Evolutionary conservation across 352 stramenopile genomes (phyloP), one percentile per base, ranked within the genome.

Genomic region (Pythium aquatile): DNA sequence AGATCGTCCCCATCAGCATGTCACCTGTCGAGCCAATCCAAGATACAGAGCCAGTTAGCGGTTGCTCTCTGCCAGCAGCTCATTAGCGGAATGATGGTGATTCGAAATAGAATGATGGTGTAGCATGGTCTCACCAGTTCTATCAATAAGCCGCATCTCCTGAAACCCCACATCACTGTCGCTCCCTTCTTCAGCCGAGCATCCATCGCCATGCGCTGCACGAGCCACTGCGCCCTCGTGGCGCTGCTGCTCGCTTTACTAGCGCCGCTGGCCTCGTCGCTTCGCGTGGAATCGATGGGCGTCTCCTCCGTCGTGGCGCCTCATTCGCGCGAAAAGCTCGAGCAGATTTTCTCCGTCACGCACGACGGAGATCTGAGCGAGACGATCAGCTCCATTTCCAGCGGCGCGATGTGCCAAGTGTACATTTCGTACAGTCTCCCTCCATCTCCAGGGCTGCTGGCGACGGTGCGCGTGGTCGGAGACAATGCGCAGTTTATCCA

Each of bases 381-480:
- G n/a, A 5, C 53, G 2, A 14, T 65, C 16, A 29, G 32, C 9
- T 58, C 37, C 9, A 53, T 65, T 37, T 17, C 33, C 2, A 14
- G 28, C 7, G 20, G n/a, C 16, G 39, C 53, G 4, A 26, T 2
- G 13, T 53, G 35, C n/a, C 49, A 65, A 54, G 37, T 58, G 16
- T 65, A 65, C 48, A 37, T 65, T 3, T 42, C 48, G 13, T 58
- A 59, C 49, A 32, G 35, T 1, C 35, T 26, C 4, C 33, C 37
- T 6, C 11, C 16, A 28, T 30, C 6, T 3, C 33, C 33, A 8
- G 17, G 20, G 1, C 16, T 10, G 28, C 17, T 65, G 2, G 58
- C 58, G 35, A 65, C 49, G 11, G 58, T 59, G 16, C 47, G 58
- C 14, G 58, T 58, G 16, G 20, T 54, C 2, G 58, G 49, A 6